Evolutionary conservation across 2,329 filamentous ascomycete genomes (phyloP), one percentile per base, ranked within the genome.

Genomic region (Triangularia setosa): DNA sequence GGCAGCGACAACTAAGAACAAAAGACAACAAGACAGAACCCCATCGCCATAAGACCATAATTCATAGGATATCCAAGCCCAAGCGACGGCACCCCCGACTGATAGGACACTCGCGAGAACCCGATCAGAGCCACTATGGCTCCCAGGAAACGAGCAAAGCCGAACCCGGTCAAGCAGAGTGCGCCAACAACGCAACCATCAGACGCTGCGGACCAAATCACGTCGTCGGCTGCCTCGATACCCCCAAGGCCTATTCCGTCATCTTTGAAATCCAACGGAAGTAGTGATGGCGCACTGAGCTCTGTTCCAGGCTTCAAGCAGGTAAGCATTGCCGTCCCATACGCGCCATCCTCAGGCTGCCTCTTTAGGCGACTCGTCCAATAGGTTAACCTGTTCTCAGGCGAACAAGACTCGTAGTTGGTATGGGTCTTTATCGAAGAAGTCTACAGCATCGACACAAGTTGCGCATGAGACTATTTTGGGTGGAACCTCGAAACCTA

Each of bases 371-470:
- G 60, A 28, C 53, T 27, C 30, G 7, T 23, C 33, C 14, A 25
- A 25, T n/a, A 11, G 64, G 18, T 64, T 67, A 27, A 70, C 62
- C 62, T 44, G 58, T 28, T 27, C 1, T n/a, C 11, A 86, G 83
- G 74, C 81, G 40, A 80, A 79, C 65, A 85, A 85, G 71, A 75
- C 80, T 8, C 78, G 78, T 57, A 87, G 85, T 73, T 89, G 86
- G 86, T 88, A 88, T 73, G 84, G 84, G 61, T 84, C 86, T 18
- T 87, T 84, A 84, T 83, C 84, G 18, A 79, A 83, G 65, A 88
- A 88, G 71, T 83, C 86, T 6, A 76, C 79, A 16, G 80, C 86
- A 27, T 88, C 85, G 8, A 87, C 83, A 5, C 84, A 86, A 60
- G 77, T 89, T 54, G 84, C 85, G 3, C 81, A 80, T 67, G 86